Conservation (phyloP, 345 rosid genomes). For the Eucalyptus fibrosa region DNA sequence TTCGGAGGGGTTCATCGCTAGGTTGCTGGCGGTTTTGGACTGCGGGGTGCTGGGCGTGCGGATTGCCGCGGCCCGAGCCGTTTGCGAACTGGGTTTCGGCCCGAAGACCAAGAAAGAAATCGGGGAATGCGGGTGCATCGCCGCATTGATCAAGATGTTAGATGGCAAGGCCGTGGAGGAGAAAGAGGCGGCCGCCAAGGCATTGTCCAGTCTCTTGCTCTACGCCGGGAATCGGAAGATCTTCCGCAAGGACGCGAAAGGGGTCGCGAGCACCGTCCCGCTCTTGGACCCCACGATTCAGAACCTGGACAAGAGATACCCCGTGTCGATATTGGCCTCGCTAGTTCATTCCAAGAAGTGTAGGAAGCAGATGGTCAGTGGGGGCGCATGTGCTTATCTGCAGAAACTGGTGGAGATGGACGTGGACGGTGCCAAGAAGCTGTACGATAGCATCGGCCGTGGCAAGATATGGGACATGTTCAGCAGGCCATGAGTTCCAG, state of each 20-base stretch:
- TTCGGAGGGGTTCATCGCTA: constrained; percentile 44
- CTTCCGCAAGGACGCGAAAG: constrained; percentile 47
- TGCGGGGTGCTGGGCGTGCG: constrained; percentile 64
- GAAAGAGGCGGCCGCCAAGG: constrained; percentile 76
- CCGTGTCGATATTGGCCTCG: constrained; percentile 40
- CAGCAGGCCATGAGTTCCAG: background rate
- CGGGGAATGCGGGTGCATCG: constrained; percentile 53
- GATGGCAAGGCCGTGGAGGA: constrained; percentile 84
- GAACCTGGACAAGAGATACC: constrained; percentile 51
- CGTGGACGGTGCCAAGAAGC: constrained; percentile 76
- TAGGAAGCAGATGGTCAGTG: constrained; percentile 64
- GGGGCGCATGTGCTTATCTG: constrained; percentile 61
- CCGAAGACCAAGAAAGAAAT: constrained; percentile 54
- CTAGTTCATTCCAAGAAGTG: constrained; percentile 61
- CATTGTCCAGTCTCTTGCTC: constrained; percentile 37
- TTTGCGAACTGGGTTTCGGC: constrained; percentile 35
- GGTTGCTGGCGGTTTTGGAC: constrained; percentile 35
- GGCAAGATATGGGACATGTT: constrained; percentile 87
- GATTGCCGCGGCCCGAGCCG: constrained; percentile 61
- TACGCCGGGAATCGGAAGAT: constrained; percentile 38
- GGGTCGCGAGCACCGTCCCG: constrained; percentile 42
- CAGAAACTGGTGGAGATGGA: constrained; percentile 72
- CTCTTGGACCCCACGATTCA: constrained; percentile 49
- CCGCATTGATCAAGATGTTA: constrained; percentile 52
- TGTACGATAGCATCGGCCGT: constrained; percentile 45